These are phyloP conservation scores for Verticillium longisporum DNA, from an alignment of 2,329 filamentous ascomycete genomes.

Conservation along the genomic window DNA sequence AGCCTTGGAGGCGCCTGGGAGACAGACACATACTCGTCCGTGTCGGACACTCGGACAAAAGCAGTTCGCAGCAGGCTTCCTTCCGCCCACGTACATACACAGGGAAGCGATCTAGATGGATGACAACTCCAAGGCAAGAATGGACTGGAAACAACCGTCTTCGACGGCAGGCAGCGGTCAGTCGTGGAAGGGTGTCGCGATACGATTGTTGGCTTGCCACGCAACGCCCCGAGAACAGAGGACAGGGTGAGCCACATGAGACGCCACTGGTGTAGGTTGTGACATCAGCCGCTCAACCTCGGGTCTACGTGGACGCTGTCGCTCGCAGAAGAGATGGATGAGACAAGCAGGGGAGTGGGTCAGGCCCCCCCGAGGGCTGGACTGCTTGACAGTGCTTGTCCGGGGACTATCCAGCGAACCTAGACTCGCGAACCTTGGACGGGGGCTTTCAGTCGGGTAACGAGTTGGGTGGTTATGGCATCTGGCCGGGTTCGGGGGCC, in stretches of 20 bases:
- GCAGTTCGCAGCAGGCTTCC: neutral
- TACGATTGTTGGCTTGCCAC: neutral
- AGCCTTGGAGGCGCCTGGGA: no score
- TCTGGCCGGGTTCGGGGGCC: neutral
- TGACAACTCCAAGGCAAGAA: neutral
- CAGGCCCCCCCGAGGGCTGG: neutral
- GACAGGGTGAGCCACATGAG: neutral
- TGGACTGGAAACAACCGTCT: neutral
- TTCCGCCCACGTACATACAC: neutral
- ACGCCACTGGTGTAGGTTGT: neutral
- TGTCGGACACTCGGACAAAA: neutral
- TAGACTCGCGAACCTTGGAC: neutral
- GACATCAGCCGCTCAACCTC: neutral
- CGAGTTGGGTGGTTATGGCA: neutral
- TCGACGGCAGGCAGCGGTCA: neutral
- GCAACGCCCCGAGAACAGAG: neutral
- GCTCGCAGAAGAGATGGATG: neutral
- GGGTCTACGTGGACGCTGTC: neutral
- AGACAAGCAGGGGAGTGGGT: no score
- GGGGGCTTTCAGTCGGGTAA: neutral
- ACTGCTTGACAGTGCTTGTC: neutral
- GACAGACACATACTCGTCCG: neutral
- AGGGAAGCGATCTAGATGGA: neutral
- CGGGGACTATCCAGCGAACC: neutral
- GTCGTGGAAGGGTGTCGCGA: neutral